Evolutionary conservation across 2,329 filamentous ascomycete species (phyloP), one percentile per base, ranked within the genome.

Genomic region (Thermoascus crustaceus): DNA sequence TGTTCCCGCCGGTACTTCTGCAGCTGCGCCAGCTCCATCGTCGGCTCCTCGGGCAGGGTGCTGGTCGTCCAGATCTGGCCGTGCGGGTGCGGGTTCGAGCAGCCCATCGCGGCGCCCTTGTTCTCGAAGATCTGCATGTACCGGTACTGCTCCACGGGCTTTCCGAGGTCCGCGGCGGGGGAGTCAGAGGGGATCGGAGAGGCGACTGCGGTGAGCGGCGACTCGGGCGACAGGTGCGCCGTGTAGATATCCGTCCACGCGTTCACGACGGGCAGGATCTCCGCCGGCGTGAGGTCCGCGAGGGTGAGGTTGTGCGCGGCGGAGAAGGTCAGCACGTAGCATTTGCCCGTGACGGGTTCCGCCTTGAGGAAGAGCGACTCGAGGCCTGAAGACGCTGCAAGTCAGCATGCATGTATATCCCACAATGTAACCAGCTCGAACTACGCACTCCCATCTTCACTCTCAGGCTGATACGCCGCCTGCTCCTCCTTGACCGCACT

Each of bases 111-210:
- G 1, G 84, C 79, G 34, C 91, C 91, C 66, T 98, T 98, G 70
- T 98, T 98, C 67, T 98, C 91, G 44, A 98, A 98, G 45, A 98
- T 96, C 58, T 98, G 91, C 88, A 98, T 95, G 66, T 94, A 96
- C 35, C 83, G 78, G 52, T 94, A 86, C 62, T 94, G 85, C 35
- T 83, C 75, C 34, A 72, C 77, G 4, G 86, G 81, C 18, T 66
- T 63, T 5, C 64, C 48, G 11, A 73, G 55, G 32, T 53, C 54
- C 14, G 64, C 58, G 8, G 67, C 61, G 7, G 67, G 60, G 14
- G 65, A 62, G 23, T 66, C 57, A 6, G 70, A 66, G 5, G 69
- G 61, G 23, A 73, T 51, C 4, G 66, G 58, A 9, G 58, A 45
- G 5, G 71, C 66, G 26, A 65, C 53, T 35, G 67, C 52, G 8